A percentile compares a stretch with the other conserved stretches of the same genome.
phyloP scores from a whole-genome alignment of 2,329 filamentous ascomycete species.

The Hypoxylon sp. region DNA sequence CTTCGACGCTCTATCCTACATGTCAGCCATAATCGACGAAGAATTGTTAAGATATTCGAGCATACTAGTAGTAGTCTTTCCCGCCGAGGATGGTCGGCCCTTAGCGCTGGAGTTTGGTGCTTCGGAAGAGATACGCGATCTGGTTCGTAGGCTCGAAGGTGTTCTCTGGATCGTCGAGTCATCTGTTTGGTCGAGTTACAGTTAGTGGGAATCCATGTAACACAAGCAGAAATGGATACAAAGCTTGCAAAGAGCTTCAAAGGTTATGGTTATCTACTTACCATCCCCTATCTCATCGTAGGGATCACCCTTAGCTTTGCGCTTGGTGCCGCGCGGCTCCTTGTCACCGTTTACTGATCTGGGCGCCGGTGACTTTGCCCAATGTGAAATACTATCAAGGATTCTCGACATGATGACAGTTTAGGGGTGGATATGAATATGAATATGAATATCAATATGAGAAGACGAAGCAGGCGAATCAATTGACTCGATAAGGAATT shows the following conservation, averaged over 20 bases:
- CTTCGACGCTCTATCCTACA: conserved; percentile 46
- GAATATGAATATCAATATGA: background rate
- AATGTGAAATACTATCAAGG: conserved; percentile 8
- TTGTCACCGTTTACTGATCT: conserved; percentile 36
- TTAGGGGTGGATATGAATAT: background rate
- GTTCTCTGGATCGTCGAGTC: conserved; percentile 43
- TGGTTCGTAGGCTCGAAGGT: conserved; percentile 39
- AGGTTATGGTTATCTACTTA: conserved; percentile 30
- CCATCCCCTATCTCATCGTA: conserved; percentile 51
- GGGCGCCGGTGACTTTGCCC: conserved; percentile 33
- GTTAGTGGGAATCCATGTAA: conserved; percentile 14
- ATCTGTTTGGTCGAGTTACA: conserved; percentile 42
- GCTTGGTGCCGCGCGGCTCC: conserved; percentile 47
- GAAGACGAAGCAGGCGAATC: background rate
- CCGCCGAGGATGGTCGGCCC: conserved; percentile 35
- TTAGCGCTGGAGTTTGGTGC: conserved; percentile 44
- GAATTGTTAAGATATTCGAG: background rate
- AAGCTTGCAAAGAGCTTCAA: background rate
- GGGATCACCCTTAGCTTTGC: conserved; percentile 50
- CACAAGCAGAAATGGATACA: background rate
- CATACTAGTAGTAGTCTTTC: conserved; percentile 44
- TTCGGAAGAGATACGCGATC: conserved; percentile 48
- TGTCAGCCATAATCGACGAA: conserved; percentile 19
- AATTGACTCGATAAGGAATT: conserved; percentile 14
- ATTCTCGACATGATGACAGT: conserved; percentile 31